Evolutionary conservation across 257 asterid genomes (phyloP).

Genomic region (Cordia subcordata): DNA sequence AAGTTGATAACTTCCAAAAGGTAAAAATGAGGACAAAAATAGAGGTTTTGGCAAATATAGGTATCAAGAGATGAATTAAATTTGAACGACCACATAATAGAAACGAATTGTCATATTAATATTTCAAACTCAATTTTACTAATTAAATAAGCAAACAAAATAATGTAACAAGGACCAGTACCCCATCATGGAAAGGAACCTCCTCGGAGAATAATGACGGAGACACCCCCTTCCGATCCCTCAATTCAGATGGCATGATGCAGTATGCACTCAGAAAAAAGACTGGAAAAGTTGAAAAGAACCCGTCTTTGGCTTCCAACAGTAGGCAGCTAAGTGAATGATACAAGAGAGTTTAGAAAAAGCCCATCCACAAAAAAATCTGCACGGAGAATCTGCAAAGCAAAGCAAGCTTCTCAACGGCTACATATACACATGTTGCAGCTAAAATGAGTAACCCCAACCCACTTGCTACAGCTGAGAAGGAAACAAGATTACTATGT

Average conservation of each 20-base stretch:
- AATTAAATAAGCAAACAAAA: background rate
- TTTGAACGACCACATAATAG: background rate
- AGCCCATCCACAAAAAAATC: conserved; percentile 27
- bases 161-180: conserved; percentile 16
- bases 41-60: background rate
- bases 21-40: background rate
- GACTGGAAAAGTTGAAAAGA: conserved; percentile 4
- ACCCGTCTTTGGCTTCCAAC: conserved; percentile 28
- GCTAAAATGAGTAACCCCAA: background rate
- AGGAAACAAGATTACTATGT: background rate
- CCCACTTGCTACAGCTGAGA: too few species aligned
- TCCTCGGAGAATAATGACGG: conserved; percentile 77
- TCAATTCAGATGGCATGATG: conserved; percentile 44
- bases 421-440: background rate
- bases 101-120: background rate
- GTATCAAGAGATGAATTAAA: background rate
- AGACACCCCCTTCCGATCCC: conserved; percentile 57
- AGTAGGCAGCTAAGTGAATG: conserved; percentile 21
- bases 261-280: conserved; percentile 21
- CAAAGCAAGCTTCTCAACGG: background rate
- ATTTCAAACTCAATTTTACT: background rate
- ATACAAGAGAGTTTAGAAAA: conserved; percentile 23
- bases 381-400: conserved; percentile 21
- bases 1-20: background rate
- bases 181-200: conserved; percentile 57